Percentiles rank a stretch among this genome's conserved stretches.
Conservation (phyloP, 257 asterid species). For the Fraxinus pennsylvanica region DNA sequence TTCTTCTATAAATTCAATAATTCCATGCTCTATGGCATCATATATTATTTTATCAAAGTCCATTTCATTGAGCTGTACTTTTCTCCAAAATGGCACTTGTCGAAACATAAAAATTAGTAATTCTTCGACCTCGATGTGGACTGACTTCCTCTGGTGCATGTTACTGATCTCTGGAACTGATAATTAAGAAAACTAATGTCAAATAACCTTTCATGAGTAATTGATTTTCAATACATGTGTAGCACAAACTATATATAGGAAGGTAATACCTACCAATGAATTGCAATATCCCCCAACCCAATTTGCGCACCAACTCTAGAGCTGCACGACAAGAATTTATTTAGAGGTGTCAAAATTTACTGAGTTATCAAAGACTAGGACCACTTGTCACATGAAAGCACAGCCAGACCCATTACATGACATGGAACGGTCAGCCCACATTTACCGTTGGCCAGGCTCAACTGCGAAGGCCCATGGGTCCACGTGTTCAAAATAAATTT, state of each 20-base stretch:
- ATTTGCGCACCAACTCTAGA: constrained; percentile 7
- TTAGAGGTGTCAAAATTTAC: background rate
- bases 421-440: too few relatives aligned
- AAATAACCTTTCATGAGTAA: background rate
- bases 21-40: constrained; percentile 32
- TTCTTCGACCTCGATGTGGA: constrained; percentile 28
- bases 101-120: constrained; percentile 28
- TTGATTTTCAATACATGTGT: background rate
- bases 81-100: constrained; percentile 20
- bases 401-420: background rate
- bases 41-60: constrained; percentile 24
- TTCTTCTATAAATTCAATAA: constrained; percentile 18
- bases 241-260: background rate
- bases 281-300: constrained; percentile 38
- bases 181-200: background rate
- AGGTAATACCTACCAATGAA: constrained; percentile 31
- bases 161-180: constrained; percentile 39
- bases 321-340: constrained; percentile 22
- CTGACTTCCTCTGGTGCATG: constrained; percentile 33
- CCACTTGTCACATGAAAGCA: background rate
- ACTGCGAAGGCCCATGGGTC: too few relatives aligned
- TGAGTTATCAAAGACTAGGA: background rate
- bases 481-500: too few relatives aligned
- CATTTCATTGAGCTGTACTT: constrained; percentile 31
- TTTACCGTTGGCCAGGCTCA: too few relatives aligned